Evolutionary conservation across 1,284 basidiomycete species (phyloP), one percentile per base, ranked within the genome.

Genomic region (Phlebopus sp.): DNA sequence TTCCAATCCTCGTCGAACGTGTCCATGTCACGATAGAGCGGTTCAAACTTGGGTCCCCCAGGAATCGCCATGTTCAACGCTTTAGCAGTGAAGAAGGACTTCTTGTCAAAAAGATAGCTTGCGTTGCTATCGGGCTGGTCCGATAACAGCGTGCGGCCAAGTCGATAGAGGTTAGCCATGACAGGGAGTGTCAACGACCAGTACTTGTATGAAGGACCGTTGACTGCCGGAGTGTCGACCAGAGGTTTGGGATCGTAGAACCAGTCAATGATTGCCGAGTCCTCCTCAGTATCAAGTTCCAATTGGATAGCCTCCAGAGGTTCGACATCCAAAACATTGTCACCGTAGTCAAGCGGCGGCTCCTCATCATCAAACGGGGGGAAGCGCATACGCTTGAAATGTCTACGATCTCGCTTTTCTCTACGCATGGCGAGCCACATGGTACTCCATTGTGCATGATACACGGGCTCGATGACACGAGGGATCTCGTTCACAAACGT

Each of bases 371-470:
- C 97, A 63, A 99, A 99, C 0, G 97, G 97, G 31, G 97, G 97
- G 75, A 99, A 99, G n/a, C 97, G 86, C 95, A 99, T 99, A 44
- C 97, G 92, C 76, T 99, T 99, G 76, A 99, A 99, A 69, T 99
- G 97, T 46, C 97, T 79, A 64, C 97, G 90, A 69, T 99, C 97
- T 51, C 97, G 85, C 78, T 99, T 99, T 74, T 99, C 97, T 57
- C 97, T 78, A 57, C 97, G 82, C 97, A 99, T 99, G 17, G 97
- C 96, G 32, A 99, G 78, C 97, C 97, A 99, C 97, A 99, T 99
- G 4, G 92, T 91, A 60, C 93, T 95, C 97, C 97, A 99, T 64
- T 99, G 97, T 0, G 97, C 95, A 67, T 99, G 97, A 70, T 97
- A 99, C 17, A 99, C 83, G 5, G 97, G 97, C 66, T 98, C 95